Base-by-base conservation (phyloP, 148 eudicot species). In the Salicornia ramosissima region DNA sequence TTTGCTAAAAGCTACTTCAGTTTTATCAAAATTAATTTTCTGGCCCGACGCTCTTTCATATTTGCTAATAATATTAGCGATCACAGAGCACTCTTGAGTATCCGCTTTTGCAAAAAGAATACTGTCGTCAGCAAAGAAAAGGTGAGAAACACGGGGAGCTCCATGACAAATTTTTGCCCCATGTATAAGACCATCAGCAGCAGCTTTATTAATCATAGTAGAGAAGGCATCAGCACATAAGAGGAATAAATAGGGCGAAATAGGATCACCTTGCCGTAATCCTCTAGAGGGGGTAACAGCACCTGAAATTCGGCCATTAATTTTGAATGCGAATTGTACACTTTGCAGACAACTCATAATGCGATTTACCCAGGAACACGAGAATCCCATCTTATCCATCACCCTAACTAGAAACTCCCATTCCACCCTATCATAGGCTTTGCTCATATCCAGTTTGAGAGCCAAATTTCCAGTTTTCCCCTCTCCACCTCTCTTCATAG, bases 31-130 rank as follows among this genome's bases (percentile, higher is more conserved):
- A 9, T 42, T 63, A 25, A 63, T n/a, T n/a, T 63, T 36, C 19
- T 64, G 52, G 10, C n/a, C 46, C 19, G 52, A 64, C 14, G 68
- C 68, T 46, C 16, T 11, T 12, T 43, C 31, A 24, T 64, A 64
- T 5, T 2, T 22, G 14, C 52, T 3, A 12, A 64, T n/a, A 0
- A 64, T 64, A 9, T 64, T 10, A 12, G n/a, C 52, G 24, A 43
- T 64, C 4, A 19, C 1, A 19, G 49, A 46, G 68, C 68, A 22
- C 30, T 64, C 52, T n/a, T 64, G 68, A 4, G 24, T 31, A 22
- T 22, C 43, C 3, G 51, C 68, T 43, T 52, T 42, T 42, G 68
- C 52, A 43, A 64, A 64, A 1, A 64, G 5, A 25, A 64, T 24
- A 28, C 30, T 43, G 10, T 43, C 33, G 19, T 64, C 46, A 11